These are phyloP conservation scores for Wallacemonas sp. DNA, from an alignment of 208 protist genomes.

Conservation along the genomic window DNA sequence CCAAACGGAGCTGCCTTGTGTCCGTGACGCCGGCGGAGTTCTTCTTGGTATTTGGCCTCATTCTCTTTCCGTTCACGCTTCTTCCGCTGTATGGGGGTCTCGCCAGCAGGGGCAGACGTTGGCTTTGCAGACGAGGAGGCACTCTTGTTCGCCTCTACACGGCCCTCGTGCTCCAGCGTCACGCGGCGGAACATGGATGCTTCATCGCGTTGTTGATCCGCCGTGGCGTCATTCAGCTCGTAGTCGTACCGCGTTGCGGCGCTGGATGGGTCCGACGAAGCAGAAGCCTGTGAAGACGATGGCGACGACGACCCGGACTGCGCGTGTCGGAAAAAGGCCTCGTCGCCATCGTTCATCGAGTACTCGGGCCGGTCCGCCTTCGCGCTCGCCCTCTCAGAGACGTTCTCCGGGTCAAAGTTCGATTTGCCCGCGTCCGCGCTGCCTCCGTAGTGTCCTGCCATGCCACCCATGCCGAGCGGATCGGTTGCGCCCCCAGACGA, in stretches of 20 bases:
- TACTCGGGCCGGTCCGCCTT: neutral
- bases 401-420: conserved; percentile 56
- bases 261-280: neutral
- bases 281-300: no score
- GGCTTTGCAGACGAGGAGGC: neutral
- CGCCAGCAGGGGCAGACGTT: conserved; percentile 24
- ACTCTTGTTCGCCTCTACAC: neutral
- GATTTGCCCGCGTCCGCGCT: conserved; percentile 31
- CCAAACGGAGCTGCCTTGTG: conserved; percentile 72
- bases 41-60: conserved; percentile 73
- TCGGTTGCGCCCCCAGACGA: conserved; percentile 12
- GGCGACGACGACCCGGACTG: neutral
- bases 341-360: neutral
- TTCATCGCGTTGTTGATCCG: conserved; percentile 12
- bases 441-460: conserved; percentile 52
- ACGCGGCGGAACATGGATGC: conserved; percentile 3
- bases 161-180: neutral
- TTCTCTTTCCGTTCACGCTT: conserved; percentile 57
- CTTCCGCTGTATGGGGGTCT: conserved; percentile 40
- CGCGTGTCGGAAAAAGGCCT: neutral
- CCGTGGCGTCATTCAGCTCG: conserved; percentile 16
- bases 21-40: conserved; percentile 72
- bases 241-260: conserved; percentile 6
- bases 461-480: conserved; percentile 37
- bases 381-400: conserved; percentile 1